A percentile compares a stretch with the other conserved stretches of the same genome.
These are phyloP conservation scores for Leccinum truebloodii DNA, from an alignment of 768 basidiomycete species.

Conservation along the genomic window DNA sequence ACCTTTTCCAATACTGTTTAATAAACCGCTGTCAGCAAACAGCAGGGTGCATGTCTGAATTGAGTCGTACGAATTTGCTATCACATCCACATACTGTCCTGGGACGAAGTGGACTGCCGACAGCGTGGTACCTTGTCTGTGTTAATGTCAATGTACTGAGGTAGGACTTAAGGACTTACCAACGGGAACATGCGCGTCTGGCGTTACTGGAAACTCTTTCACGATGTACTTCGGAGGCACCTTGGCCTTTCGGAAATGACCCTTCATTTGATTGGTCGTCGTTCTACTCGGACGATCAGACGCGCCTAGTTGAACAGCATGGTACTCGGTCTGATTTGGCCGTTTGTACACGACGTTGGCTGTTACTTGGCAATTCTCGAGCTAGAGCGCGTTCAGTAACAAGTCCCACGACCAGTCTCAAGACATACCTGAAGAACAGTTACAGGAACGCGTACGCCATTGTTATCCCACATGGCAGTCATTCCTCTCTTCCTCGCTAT, in stretches of 20 bases:
- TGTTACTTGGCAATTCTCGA: conserved; percentile 90
- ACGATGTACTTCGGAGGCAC: conserved; percentile 83
- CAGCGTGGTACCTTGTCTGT: conserved; percentile 70
- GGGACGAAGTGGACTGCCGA: conserved; percentile 96
- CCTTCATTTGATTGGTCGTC: conserved; percentile 77
- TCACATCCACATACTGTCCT: conserved; percentile 92
- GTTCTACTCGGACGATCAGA: conserved; percentile 72
- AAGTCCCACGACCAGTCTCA: conserved; percentile 5
- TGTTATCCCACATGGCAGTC: conserved; percentile 90
- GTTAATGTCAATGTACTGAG: neutral
- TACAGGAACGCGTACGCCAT: conserved; percentile 84
- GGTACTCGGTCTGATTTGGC: conserved; percentile 70
- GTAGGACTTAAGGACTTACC: conserved; percentile 50
- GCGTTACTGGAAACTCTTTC: conserved; percentile 84
- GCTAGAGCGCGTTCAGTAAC: conserved; percentile 39
- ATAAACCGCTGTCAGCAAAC: conserved; percentile 10
- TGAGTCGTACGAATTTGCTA: conserved; percentile 77
- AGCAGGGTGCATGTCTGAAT: neutral
- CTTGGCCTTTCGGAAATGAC: conserved; percentile 84
- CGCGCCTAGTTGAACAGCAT: conserved; percentile 93
- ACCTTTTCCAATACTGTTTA: conserved; percentile 87
- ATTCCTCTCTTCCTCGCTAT: conserved; percentile 96
- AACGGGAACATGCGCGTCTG: conserved; percentile 87
- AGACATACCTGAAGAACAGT: conserved; percentile 86
- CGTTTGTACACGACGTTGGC: conserved; percentile 69